A percentile compares a stretch with the other conserved stretches of the same genome.
Conservation (phyloP, 495 filamentous ascomycete species). For the Aspergillus indologenus region DNA sequence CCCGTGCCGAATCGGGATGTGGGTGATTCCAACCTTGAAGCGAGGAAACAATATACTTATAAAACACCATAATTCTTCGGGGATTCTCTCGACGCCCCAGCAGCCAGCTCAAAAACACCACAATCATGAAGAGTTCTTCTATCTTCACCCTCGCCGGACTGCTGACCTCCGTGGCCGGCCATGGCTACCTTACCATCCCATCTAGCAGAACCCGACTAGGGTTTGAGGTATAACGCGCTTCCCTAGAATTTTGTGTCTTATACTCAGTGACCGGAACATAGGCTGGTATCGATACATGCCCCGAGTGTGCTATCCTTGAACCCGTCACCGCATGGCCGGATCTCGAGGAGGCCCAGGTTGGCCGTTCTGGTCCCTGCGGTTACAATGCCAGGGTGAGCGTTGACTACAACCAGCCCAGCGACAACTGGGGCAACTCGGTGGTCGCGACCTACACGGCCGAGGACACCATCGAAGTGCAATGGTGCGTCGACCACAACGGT, state of each 20-base stretch:
- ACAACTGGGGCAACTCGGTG: conserved; percentile 42
- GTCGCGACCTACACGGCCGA: conserved; percentile 47
- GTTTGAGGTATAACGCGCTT: conserved; percentile 37
- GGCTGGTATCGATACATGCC: conserved; percentile 51
- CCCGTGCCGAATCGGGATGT: no score
- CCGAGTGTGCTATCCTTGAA: conserved; percentile 56
- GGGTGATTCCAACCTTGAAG: no score
- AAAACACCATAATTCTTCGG: no score
- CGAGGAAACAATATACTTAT: no score
- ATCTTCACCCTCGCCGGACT: no score
- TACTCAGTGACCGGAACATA: conserved; percentile 19
- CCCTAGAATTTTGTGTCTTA: neutral
- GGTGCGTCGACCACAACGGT: conserved; percentile 58
- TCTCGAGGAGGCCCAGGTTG: conserved; percentile 42
- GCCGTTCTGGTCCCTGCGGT: conserved; percentile 53
- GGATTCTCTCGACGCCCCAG: no score
- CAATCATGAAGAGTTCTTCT: no score
- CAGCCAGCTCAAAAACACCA: no score
- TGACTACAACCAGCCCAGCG: conserved; percentile 52
- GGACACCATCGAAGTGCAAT: conserved; percentile 48
- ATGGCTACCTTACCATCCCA: conserved; percentile 48
- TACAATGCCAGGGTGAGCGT: conserved; percentile 54
- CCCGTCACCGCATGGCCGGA: conserved; percentile 52
- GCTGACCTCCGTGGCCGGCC: conserved; percentile 9
- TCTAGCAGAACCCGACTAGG: conserved; percentile 47